Base-by-base conservation (phyloP, 2,329 filamentous ascomycete genomes). In the Beauveria sp. region DNA sequence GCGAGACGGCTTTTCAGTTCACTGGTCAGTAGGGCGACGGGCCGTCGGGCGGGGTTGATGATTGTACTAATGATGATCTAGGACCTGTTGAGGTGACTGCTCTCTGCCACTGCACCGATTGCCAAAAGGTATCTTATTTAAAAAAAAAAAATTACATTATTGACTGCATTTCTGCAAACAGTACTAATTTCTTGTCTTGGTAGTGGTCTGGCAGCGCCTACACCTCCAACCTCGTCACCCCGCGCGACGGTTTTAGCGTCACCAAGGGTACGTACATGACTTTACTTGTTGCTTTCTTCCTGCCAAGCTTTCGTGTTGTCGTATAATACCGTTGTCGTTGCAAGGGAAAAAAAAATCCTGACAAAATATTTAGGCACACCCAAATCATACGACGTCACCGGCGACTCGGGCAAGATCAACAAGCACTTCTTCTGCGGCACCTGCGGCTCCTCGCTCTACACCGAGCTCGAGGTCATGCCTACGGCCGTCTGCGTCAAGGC, bases 351-450 rank as follows among this genome's bases (percentile, higher is more conserved):
- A 20, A 6, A 43, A 24, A 54, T 3, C 22, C 48, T 59, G 28
- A 59, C 46, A 14, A n/a, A 8, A 37, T 20, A 12, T 6, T 5
- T 47, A 79, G 79, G 80, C 40, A 72, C 70, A 5, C 77, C 79
- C 16, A 80, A 77, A 63, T 66, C 73, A 34, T 84, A 76, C 67
- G 79, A 83, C 63, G 69, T 71, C 18, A 71, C 67, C 0, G 82
- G 80, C 3, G 75, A 68, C 41, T 80, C 77, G 0, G 82, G 82
- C 34, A 84, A 83, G 67, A 72, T 77, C 63, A 84, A 84, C 70
- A 79, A 77, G 64, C 81, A 83, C 66, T 82, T 76, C 71, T 84
- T 84, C 73, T 84, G 82, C 67, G 64, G 70, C 18, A 77, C 68
- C 62, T 84, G 81, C 65, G 81, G 81, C 20, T 80, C 76, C 2